Evolutionary conservation across 1,284 basidiomycete species (phyloP), one percentile per base, ranked within the genome.

Genomic region (Flammula alnicola): DNA sequence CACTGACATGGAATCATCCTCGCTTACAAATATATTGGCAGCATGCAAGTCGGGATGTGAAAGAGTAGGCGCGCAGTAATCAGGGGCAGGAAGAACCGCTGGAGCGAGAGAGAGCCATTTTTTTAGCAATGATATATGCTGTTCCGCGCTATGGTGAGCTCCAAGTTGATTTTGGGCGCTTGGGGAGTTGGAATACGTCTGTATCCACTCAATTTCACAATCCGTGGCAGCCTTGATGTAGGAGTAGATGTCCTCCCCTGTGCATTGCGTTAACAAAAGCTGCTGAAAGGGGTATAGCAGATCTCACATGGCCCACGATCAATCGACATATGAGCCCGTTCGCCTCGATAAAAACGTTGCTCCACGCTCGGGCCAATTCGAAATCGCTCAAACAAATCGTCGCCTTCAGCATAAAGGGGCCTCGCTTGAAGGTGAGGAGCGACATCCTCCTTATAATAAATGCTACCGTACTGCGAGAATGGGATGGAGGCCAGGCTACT

Each of bases 231-330:
- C 51, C 11, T 36, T 33, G 14, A 49, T 29, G 16, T 52, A 52
- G 2, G 46, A 35, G 5, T 33, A 12, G 5, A 44, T 17, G 14
- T 45, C 38, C 6, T 25, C 25, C 51, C 51, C 51, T 52, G 36
- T 17, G 25, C 5, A 12, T 20, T 14, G 8, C 20, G 8, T 35
- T 12, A 40, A n/a, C 12, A 44, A n/a, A n/a, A n/a, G n/a, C n/a
- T n/a, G n/a, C n/a, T n/a, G n/a, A 11, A 22, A 20, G n/a, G 7
- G 22, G 7, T 4, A 26, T 1, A n/a, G 14, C n/a, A n/a, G n/a
- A n/a, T n/a, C 39, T 6, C 30, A 52, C 51, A 52, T 11, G 51
- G 51, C 7, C 51, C 51, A 26, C 46, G 37, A 30, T 52, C 45
- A 11, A 47, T 48, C 14, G 25, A 5, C 31, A 52, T 25, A 25